A percentile compares a stretch with the other conserved stretches of the same genome.
Evolutionary conservation across 2,329 filamentous ascomycete genomes (phyloP).

Genomic region (Teratosphaeria pseudoeucalypti): DNA sequence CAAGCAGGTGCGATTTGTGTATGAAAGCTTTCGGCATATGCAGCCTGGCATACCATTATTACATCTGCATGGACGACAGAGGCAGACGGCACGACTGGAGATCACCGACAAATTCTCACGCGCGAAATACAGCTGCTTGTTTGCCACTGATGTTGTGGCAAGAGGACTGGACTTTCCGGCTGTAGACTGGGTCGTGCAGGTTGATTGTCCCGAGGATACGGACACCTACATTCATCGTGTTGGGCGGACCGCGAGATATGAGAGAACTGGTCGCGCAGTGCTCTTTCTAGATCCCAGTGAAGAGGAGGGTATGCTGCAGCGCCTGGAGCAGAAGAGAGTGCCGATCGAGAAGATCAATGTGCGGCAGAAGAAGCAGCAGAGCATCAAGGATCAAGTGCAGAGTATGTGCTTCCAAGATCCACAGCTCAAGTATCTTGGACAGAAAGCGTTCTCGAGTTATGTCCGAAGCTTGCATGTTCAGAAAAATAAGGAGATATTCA

Average conservation of each 20-base stretch:
- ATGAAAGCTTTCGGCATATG: constrained; percentile 83
- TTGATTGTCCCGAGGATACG: constrained; percentile 92
- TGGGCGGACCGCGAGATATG: constrained; percentile 86
- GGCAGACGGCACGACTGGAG: constrained; percentile 77
- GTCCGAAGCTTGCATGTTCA: constrained; percentile 75
- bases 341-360: constrained; percentile 80
- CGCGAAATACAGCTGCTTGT: constrained; percentile 75
- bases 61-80: constrained; percentile 88
- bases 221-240: constrained; percentile 98
- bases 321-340: constrained; percentile 80
- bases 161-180: constrained; percentile 91
- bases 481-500: constrained; percentile 84
- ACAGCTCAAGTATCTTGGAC: constrained; percentile 85
- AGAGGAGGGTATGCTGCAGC: constrained; percentile 79
- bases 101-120: constrained; percentile 75
- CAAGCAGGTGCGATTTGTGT: constrained; percentile 93
- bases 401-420: constrained; percentile 94
- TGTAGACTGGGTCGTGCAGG: constrained; percentile 97
- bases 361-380: constrained; percentile 78
- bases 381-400: constrained; percentile 74
- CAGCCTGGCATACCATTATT: constrained; percentile 89
- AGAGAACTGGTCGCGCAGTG: constrained; percentile 76
- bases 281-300: constrained; percentile 88
- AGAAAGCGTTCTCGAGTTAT: constrained; percentile 93
- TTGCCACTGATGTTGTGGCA: constrained; percentile 91